phyloP scores from a whole-genome alignment of 2,329 filamentous ascomycete genomes.

The Pseudogymnoascus sp. region DNA sequence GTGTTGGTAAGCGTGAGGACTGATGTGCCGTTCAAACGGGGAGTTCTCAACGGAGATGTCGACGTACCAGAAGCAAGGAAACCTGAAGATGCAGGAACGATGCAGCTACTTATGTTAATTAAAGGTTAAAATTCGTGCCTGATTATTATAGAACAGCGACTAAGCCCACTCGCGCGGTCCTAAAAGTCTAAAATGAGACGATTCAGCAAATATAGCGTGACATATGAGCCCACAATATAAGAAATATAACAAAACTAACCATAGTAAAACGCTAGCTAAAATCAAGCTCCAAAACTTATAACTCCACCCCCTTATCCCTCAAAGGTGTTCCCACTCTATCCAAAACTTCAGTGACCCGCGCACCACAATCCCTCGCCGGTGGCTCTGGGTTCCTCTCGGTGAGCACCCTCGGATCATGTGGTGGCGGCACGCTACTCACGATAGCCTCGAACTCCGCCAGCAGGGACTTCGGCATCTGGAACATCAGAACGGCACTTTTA shows the following conservation, averaged over 20 bases:
- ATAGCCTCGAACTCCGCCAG: background rate
- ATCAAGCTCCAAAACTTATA: background rate
- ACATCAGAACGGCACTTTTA: background rate
- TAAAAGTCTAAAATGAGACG: background rate
- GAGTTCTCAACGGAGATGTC: background rate
- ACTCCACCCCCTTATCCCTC: background rate
- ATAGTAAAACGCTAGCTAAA: background rate
- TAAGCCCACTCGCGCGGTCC: background rate
- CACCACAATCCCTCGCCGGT: background rate
- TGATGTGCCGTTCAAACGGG: background rate
- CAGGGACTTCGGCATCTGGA: background rate
- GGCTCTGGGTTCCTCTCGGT: background rate
- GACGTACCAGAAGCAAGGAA: background rate
- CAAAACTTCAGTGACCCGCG: slow-evolving; percentile 35
- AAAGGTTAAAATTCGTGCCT: background rate
- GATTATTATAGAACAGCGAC: background rate
- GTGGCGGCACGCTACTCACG: background rate
- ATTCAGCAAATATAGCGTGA: background rate
- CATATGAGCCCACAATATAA: background rate
- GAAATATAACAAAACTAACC: background rate
- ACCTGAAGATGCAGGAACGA: background rate
- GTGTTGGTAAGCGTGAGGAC: background rate
- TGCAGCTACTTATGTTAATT: background rate
- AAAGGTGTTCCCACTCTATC: background rate
- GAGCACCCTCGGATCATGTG: background rate